Conservation (phyloP, 306 rosid species). For the Inga leiocalycina region DNA sequence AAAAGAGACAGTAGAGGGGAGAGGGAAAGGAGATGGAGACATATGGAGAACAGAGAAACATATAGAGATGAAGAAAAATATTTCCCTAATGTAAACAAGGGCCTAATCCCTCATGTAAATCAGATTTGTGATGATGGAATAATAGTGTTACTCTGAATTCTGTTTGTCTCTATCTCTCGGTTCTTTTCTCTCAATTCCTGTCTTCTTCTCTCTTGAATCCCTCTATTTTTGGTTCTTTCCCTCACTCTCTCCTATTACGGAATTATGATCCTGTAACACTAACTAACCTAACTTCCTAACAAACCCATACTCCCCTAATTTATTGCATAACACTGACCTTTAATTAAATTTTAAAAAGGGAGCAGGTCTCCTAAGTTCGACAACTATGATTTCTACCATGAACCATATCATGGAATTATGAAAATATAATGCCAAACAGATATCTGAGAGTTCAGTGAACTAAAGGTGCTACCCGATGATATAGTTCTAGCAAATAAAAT, state of each 20-base stretch:
- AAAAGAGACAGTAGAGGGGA: not conserved
- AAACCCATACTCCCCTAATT: not conserved
- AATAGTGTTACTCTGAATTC: too few relatives aligned
- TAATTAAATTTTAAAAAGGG: slow-evolving; percentile 9
- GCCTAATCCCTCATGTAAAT: too few relatives aligned
- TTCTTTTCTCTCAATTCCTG: too few relatives aligned
- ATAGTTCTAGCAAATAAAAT: slow-evolving; percentile 12
- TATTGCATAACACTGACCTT: not conserved
- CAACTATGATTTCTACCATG: not conserved
- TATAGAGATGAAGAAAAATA: too few relatives aligned
- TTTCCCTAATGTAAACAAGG: too few relatives aligned
- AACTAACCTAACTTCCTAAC: not conserved
- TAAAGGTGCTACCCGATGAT: not conserved
- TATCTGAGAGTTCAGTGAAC: slow-evolving; percentile 18
- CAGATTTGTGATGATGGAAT: too few relatives aligned
- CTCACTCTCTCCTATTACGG: too few relatives aligned
- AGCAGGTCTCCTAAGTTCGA: not conserved
- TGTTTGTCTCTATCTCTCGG: too few relatives aligned
- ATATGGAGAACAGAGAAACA: not conserved
- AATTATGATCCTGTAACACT: not conserved
- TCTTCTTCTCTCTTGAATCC: too few relatives aligned
- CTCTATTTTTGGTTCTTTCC: too few relatives aligned
- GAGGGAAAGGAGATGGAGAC: not conserved
- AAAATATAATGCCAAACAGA: slow-evolving; percentile 12
- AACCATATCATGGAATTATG: slow-evolving; percentile 6